Conservation (phyloP, 768 basidiomycete genomes). For the Erythrobasidium yunnanense region DNA sequence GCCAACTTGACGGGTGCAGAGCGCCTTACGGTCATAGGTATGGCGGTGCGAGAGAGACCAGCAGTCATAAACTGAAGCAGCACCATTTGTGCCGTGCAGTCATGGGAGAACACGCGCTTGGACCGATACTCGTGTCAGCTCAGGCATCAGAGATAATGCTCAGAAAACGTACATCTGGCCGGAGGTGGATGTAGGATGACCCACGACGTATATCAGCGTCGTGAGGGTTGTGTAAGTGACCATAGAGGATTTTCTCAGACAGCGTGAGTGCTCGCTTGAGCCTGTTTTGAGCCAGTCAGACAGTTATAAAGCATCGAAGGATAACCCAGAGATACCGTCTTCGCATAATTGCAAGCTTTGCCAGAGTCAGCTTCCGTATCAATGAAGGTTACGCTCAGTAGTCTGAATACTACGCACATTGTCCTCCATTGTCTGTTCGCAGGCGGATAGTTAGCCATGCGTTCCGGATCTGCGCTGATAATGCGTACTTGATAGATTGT, state of each 20-base stretch:
- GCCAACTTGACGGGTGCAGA: not conserved
- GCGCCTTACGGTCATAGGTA: conserved; percentile 68
- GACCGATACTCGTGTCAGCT: too few relatives aligned
- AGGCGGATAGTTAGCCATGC: too few relatives aligned
- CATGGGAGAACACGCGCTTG: conserved; percentile 48
- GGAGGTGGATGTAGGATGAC: conserved; percentile 86
- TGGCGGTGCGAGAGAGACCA: conserved; percentile 92
- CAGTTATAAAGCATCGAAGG: too few relatives aligned
- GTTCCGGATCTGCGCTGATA: too few relatives aligned
- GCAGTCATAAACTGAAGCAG: conserved; percentile 99
- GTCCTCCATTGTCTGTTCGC: too few relatives aligned
- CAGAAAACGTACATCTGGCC: conserved; percentile 83
- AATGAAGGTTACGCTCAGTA: too few relatives aligned
- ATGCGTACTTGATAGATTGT: too few relatives aligned
- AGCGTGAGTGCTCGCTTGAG: conserved; percentile 37
- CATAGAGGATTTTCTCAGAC: conserved; percentile 51
- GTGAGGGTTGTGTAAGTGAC: conserved; percentile 89
- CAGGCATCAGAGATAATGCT: conserved; percentile 52
- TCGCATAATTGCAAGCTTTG: too few relatives aligned
- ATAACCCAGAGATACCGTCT: too few relatives aligned
- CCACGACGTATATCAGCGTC: conserved; percentile 84
- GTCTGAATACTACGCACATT: too few relatives aligned
- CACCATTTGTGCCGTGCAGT: conserved; percentile 72
- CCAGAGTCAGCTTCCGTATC: too few relatives aligned
- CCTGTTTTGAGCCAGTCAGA: too few relatives aligned